These are phyloP conservation scores for Pleurotus platypus DNA, from an alignment of 768 basidiomycete genomes.

Conservation along the genomic window DNA sequence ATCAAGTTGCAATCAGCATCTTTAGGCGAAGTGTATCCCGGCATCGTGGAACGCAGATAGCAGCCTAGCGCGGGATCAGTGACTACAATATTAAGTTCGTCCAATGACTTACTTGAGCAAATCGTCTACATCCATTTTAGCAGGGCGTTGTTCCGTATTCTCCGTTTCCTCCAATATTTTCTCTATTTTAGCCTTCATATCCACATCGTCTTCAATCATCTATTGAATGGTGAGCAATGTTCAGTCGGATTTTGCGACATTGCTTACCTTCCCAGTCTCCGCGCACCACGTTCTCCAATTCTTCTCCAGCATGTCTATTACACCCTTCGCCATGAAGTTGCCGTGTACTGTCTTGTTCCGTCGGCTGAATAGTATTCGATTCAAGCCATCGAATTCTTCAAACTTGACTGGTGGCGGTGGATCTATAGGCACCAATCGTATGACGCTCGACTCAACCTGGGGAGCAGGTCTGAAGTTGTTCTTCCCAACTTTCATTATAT, in stretches of 20 bases:
- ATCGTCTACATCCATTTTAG: conserved; percentile 94
- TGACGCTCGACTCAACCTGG: conserved; percentile 88
- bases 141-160: conserved; percentile 73
- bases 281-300: conserved; percentile 94
- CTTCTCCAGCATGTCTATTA: conserved; percentile 89
- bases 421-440: conserved; percentile 87
- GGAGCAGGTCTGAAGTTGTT: conserved; percentile 97
- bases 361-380: conserved; percentile 84
- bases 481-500: conserved; percentile 94
- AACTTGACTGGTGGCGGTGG: conserved; percentile 95
- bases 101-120: conserved; percentile 66
- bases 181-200: conserved; percentile 71
- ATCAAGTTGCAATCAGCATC: too few species aligned
- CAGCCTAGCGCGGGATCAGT: conserved; percentile 38
- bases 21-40: conserved; percentile 69
- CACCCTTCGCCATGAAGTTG: conserved; percentile 91
- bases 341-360: conserved; percentile 89
- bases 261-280: conserved; percentile 58
- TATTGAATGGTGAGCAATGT: conserved; percentile 20
- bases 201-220: conserved; percentile 67
- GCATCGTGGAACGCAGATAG: conserved; percentile 72
- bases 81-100: neutral
- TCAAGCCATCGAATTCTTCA: conserved; percentile 96
- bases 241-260: neutral
- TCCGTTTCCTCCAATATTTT: conserved; percentile 68